Evolutionary conservation across 495 filamentous ascomycete genomes (phyloP).

Genomic region (Penicillium riverlandense): DNA sequence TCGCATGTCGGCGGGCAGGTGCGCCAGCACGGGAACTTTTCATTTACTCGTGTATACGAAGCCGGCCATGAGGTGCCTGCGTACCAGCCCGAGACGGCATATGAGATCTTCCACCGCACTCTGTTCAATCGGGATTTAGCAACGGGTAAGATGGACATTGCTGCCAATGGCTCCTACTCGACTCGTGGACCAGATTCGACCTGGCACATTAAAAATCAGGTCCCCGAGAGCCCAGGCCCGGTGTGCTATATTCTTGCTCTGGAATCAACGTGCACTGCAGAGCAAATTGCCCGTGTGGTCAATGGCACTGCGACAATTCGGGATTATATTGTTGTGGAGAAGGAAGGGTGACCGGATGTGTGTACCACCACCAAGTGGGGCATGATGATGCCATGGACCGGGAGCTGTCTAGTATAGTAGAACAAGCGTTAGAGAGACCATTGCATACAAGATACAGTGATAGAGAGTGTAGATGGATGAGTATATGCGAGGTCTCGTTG

Average conservation of each 20-base stretch:
- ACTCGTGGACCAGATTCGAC: no score
- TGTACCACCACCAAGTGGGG: neutral
- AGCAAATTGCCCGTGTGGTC: conserved; percentile 37
- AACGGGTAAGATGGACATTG: conserved; percentile 42
- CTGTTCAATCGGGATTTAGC: conserved; percentile 49
- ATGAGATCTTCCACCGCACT: conserved; percentile 47
- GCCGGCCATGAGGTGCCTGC: conserved; percentile 55
- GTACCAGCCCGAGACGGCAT: conserved; percentile 51
- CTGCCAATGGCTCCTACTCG: conserved; percentile 28
- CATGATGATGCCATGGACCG: conserved; percentile 9
- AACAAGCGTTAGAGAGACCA: no score
- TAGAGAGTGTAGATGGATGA: neutral
- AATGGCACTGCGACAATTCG: conserved; percentile 42
- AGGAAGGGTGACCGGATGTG: no score
- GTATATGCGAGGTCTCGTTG: no score
- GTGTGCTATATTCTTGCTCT: conserved; percentile 43
- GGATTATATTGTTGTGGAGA: conserved; percentile 41
- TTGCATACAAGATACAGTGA: neutral
- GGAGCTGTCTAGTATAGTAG: neutral
- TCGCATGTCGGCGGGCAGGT: no score
- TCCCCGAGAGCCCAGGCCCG: conserved; percentile 28
- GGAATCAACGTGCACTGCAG: conserved; percentile 34
- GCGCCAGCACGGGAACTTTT: conserved; percentile 53
- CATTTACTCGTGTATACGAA: conserved; percentile 53
- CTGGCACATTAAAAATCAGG: no score